phyloP scores from a whole-genome alignment of 306 rosid genomes.

The Mimosa pudica region DNA sequence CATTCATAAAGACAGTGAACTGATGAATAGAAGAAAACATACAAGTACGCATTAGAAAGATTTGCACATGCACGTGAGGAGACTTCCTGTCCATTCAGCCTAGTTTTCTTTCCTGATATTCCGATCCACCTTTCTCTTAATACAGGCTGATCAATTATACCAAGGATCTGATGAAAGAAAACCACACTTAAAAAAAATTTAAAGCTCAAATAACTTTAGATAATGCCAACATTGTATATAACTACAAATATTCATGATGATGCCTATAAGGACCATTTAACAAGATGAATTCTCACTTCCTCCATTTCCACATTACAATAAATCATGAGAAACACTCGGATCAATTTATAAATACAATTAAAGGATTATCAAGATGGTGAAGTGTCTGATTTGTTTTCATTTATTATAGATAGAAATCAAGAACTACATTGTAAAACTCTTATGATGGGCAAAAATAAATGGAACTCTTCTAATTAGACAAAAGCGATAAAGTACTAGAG shows the following conservation, averaged over 20 bases:
- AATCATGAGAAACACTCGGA: neutral
- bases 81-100: constrained; percentile 72
- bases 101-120: constrained; percentile 72
- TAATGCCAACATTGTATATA: neutral
- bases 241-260: constrained; percentile 9
- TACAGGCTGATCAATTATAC: constrained; percentile 90
- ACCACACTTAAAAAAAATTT: constrained; percentile 26
- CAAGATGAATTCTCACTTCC: neutral
- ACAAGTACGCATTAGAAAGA: constrained; percentile 84
- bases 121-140: constrained; percentile 95
- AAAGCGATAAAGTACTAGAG: constrained; percentile 30
- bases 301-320: neutral
- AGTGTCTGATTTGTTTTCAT: constrained; percentile 11
- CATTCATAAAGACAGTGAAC: constrained; percentile 9
- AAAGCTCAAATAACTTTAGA: constrained; percentile 21
- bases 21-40: constrained; percentile 38
- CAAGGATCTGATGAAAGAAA: constrained; percentile 69
- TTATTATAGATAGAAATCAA: constrained; percentile 17
- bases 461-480: neutral
- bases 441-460: neutral
- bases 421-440: neutral
- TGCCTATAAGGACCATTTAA: neutral
- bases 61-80: constrained; percentile 71
- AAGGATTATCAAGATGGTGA: constrained; percentile 12
- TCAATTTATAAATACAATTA: constrained; percentile 13